Evolutionary conservation across 495 filamentous ascomycete genomes (phyloP).

Genomic region (Talaromyces nanjingensis): DNA sequence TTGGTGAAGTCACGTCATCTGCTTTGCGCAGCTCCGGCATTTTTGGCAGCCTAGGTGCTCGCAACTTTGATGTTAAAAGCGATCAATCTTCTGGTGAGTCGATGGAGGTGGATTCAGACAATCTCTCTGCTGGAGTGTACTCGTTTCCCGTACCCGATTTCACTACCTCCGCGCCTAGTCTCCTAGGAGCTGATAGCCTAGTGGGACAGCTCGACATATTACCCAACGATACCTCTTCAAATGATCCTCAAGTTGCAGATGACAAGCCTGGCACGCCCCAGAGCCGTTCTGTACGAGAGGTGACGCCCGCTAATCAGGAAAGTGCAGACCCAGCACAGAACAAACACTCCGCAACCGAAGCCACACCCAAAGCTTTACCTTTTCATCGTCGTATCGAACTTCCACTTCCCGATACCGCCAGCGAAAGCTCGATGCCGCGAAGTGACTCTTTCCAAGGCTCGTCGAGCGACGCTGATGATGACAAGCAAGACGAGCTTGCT

Average conservation of each 20-base stretch:
- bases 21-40: slow-evolving; percentile 58
- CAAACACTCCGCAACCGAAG: slow-evolving; percentile 12
- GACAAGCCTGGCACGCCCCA: slow-evolving; percentile 27
- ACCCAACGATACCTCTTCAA: slow-evolving; percentile 32
- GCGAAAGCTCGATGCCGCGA: slow-evolving; percentile 29
- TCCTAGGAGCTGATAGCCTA: slow-evolving; percentile 60
- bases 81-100: slow-evolving; percentile 34
- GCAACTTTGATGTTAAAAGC: slow-evolving; percentile 28
- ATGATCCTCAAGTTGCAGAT: slow-evolving; percentile 17
- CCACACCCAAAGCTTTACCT: slow-evolving; percentile 29
- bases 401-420: slow-evolving; percentile 37
- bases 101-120: slow-evolving; percentile 28
- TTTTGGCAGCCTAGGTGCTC: slow-evolving; percentile 23
- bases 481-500: slow-evolving; percentile 28
- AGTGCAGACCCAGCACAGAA: slow-evolving; percentile 7
- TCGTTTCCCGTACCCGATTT: slow-evolving; percentile 35
- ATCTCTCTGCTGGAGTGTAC: slow-evolving; percentile 32
- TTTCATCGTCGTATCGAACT: slow-evolving; percentile 30
- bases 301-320: slow-evolving; percentile 19
- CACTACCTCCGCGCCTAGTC: slow-evolving; percentile 45
- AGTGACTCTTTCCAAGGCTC: not conserved
- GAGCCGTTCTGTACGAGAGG: slow-evolving; percentile 17
- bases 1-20: slow-evolving; percentile 73
- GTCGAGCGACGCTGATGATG: not conserved
- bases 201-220: slow-evolving; percentile 63